A percentile compares a stretch with the other conserved stretches of the same genome.
phyloP scores from a whole-genome alignment of 2,329 filamentous ascomycete genomes.

The Amylocarpus encephaloides region DNA sequence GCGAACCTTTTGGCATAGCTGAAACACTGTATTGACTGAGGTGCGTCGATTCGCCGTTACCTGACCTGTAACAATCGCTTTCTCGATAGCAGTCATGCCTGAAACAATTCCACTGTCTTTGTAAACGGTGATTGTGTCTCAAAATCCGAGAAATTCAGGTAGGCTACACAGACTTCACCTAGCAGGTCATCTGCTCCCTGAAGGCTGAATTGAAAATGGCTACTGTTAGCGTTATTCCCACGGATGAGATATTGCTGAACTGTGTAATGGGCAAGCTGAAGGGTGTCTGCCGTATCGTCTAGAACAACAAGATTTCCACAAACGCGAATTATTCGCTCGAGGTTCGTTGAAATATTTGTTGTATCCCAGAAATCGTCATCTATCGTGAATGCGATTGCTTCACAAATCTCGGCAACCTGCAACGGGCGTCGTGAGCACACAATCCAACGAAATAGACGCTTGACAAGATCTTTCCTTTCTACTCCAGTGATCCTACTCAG shows the following conservation, averaged over 20 bases:
- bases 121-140: slow-evolving; percentile 7
- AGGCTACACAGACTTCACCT: slow-evolving; percentile 9
- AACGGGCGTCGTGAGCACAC: slow-evolving; percentile 10
- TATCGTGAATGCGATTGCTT: slow-evolving; percentile 11
- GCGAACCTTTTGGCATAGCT: no score
- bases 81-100: not conserved
- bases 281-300: slow-evolving; percentile 1
- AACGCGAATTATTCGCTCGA: slow-evolving; percentile 4
- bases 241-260: slow-evolving; percentile 8
- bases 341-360: slow-evolving; percentile 6
- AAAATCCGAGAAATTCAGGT: slow-evolving; percentile 9
- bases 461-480: slow-evolving; percentile 6
- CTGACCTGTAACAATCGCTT: not conserved
- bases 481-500: slow-evolving; percentile 4
- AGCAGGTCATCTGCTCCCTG: slow-evolving; percentile 3
- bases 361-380: slow-evolving; percentile 5
- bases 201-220: not conserved
- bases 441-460: slow-evolving; percentile 15
- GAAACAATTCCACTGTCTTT: not conserved
- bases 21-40: not conserved
- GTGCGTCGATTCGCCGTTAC: not conserved
- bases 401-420: slow-evolving; percentile 8
- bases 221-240: not conserved
- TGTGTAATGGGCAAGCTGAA: slow-evolving; percentile 11
- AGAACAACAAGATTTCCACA: slow-evolving; percentile 10